Base-by-base conservation (phyloP, 441 rosid genomes). In the Corymbia calophylla region DNA sequence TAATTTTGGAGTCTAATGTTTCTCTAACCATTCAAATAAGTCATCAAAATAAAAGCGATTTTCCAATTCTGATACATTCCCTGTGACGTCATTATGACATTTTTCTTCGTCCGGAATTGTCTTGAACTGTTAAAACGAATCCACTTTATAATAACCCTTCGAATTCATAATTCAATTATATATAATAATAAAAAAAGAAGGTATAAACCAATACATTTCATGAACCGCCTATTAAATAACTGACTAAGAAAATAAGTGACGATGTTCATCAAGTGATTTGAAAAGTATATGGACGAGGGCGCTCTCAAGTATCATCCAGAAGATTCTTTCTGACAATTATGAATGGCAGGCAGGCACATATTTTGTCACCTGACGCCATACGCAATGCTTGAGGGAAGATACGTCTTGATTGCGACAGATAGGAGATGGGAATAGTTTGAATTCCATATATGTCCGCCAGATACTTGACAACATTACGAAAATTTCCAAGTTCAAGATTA, bases 31-130 rank as follows among this genome's bases (percentile, higher is more conserved):
- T 73, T 73, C 81, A 70, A 35, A 10, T 35, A 21, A 70, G 49
- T 70, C 1, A 12, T 35, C 49, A 35, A 19, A 70, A 19, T 44
- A 6, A 73, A 73, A 73, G 17, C 8, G 5, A 39, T 12, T 39
- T 1, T 47, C 18, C n/a, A 77, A 77, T 77, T 77, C 15, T 2
- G 39, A 12, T 77, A 44, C 27, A 39, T 12, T 39, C 1, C 51
- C 15, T 3, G 0, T 39, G 17, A 44, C 44, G 51, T 44, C 18
- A 17, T 77, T 12, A 39, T 6, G 14, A 73, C 27, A 39, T 23
- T 23, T 21, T 39, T 4, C n/a, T 77, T 23, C 2, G 0, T 1
- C 0, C 0, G 2, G 8, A 5, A 77, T 12, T 23, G 17, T 23
- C 84, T 77, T 44, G 17, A 23, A 25, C 17, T 44, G 44, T 73